Evolutionary conservation across 2,329 filamentous ascomycete species (phyloP).

Genomic region (Ophiostoma himal-ulmi): DNA sequence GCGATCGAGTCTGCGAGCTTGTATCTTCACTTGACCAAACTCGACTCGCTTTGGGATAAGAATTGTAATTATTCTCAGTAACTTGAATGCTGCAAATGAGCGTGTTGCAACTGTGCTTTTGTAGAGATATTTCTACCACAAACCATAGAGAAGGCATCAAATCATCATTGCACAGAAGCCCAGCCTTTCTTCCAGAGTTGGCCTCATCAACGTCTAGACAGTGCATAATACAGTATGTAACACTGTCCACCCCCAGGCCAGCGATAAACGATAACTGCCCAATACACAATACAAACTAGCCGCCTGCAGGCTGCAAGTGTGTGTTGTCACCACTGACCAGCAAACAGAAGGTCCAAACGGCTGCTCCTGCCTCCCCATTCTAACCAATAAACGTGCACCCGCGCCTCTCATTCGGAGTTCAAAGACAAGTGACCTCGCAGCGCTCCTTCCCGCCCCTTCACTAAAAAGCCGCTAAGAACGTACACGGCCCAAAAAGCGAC

Average conservation of each 20-base stretch:
- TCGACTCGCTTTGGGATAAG: neutral
- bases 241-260: neutral
- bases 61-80: neutral
- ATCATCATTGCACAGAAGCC: too few relatives aligned
- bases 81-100: neutral
- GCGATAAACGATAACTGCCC: slow-evolving; percentile 15
- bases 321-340: slow-evolving; percentile 10
- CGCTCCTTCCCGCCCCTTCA: slow-evolving; percentile 13
- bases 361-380: neutral
- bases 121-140: neutral
- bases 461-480: neutral
- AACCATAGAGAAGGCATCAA: neutral
- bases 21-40: neutral
- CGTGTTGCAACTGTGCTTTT: neutral
- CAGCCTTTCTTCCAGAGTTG: neutral
- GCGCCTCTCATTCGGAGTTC: neutral
- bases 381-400: neutral
- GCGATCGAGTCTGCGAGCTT: neutral
- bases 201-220: neutral
- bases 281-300: neutral
- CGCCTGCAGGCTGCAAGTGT: slow-evolving; percentile 15
- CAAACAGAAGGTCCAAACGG: neutral
- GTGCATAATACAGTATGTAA: neutral
- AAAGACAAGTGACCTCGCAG: neutral
- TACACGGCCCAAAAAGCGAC: neutral